Conservation (phyloP, 2,329 filamentous ascomycete species). For the Colletotrichum sojae region DNA sequence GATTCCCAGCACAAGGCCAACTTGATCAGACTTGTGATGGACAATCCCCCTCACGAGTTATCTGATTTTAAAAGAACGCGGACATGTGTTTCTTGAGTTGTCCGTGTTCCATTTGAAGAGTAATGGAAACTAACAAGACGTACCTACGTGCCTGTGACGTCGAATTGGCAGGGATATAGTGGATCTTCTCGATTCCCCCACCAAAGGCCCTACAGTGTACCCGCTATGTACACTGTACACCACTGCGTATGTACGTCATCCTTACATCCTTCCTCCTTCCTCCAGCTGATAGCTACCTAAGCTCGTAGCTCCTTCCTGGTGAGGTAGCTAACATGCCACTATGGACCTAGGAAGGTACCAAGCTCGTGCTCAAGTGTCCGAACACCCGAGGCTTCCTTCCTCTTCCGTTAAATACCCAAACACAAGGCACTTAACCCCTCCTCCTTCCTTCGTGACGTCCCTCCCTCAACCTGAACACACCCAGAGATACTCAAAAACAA, state of each 20-base stretch:
- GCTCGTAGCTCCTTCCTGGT: not conserved
- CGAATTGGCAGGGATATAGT: constrained; percentile 11
- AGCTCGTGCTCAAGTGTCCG: not conserved
- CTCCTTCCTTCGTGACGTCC: not conserved
- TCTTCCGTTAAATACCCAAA: constrained; percentile 1
- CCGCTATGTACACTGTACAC: no score
- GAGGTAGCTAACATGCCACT: constrained; percentile 24
- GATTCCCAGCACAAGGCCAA: no score
- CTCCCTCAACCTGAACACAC: not conserved
- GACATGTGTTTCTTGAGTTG: not conserved
- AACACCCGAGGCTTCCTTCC: not conserved
- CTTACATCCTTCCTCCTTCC: constrained; percentile 20
- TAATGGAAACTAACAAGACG: not conserved
- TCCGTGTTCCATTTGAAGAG: not conserved
- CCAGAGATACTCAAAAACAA: not conserved
- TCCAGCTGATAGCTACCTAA: constrained; percentile 1
- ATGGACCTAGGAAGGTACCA: no score
- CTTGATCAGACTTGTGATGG: no score
- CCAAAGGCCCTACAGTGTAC: no score
- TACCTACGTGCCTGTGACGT: constrained; percentile 29
- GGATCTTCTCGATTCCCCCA: constrained; percentile 20
- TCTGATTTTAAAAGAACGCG: no score
- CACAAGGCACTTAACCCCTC: not conserved
- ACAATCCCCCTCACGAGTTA: no score
- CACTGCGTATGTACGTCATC: constrained; percentile 29